Evolutionary conservation across 2,329 filamentous ascomycete genomes (phyloP), one percentile per base, ranked within the genome.

Genomic region (Pseudogymnoascus sp.): DNA sequence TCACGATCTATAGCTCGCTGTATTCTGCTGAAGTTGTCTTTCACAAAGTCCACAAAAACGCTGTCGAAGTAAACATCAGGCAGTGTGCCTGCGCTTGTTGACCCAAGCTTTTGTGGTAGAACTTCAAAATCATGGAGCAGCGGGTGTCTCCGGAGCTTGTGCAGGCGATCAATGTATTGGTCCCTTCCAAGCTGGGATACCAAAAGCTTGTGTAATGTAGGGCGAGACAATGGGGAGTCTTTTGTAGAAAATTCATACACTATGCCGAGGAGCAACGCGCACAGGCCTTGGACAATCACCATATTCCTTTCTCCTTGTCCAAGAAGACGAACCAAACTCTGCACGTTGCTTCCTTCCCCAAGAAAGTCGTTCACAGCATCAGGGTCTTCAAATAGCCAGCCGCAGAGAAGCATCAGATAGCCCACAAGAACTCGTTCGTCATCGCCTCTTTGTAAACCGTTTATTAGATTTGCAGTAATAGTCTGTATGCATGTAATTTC

Each of bases 241-340:
- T 96, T 96, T 0, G 93, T 97, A 8, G 93, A 97, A 72, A 97
- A 99, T 71, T 99, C 95, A 73, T 97, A 99, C 4, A 95, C 83
- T 18, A 96, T 88, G 8, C 93, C 95, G 1, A 97, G 81, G 0
- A 99, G 78, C 73, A 92, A 86, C 14, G 92, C 89, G 73, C 89
- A 91, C 11, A 99, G 81, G 1, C 95, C 95, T 67, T 91, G 89
- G 12, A 93, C 81, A 34, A 96, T 78, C 18, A 84, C 79, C 64
- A 86, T 87, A 11, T 85, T 85, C 28, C 82, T 76, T 71, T 79
- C 71, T 68, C 82, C 77, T 65, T 87, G 84, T 18, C 81, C 72
- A 42, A 90, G 86, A 28, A 87, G 84, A 69, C 95, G 89, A 12
- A 95, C 85, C 34, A 97, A 79, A 50, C 87, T 89, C 71, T 97